Evolutionary conservation across 2,329 filamentous ascomycete species (phyloP), one percentile per base, ranked within the genome.

Genomic region (Thyridium curvatum): DNA sequence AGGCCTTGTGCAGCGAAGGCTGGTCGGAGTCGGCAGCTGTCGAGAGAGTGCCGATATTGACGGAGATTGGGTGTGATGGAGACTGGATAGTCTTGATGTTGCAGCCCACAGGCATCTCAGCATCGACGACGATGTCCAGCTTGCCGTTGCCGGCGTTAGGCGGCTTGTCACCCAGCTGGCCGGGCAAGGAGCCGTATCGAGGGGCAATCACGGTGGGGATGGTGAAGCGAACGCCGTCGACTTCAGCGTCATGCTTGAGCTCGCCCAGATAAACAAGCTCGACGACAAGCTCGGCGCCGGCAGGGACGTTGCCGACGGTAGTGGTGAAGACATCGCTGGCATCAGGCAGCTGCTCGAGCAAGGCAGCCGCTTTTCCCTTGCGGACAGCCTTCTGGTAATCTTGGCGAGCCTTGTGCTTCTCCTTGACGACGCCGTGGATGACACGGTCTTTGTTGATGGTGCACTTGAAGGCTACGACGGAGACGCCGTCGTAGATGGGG

Each of bases 401-500:
- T 8, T 69, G 56, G 39, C 70, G 74, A 2, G 85, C 84, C 38
- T 76, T 66, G 10, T 73, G 64, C 39, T 74, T 79, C 49, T 85
- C 77, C 52, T 85, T 80, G 32, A 88, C 82, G 12, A 81, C 56
- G 12, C 84, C 83, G 3, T 66, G 65, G 47, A 86, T 75, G 13
- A 75, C 65, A 15, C 77, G 74, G 26, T 69, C 60, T 12, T 70
- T 76, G 28, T 72, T 79, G 34, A 88, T 68, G 12, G 65, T 73
- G 58, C 82, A 87, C 4, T 66, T 72, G 46, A 88, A 89, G 4
- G 65, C 70, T 8, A 82, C 79, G 1, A 89, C 77, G 7, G 77
- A 82, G 13, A 85, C 79, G 9, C 84, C 83, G 51, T 86, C 81
- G 46, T 82, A 85, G 0, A 89, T 66, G 0, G 84, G 84, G 45